phyloP scores from a whole-genome alignment of 202 grass and related monocot species.

The Dendrocalamus latiflorus region DNA sequence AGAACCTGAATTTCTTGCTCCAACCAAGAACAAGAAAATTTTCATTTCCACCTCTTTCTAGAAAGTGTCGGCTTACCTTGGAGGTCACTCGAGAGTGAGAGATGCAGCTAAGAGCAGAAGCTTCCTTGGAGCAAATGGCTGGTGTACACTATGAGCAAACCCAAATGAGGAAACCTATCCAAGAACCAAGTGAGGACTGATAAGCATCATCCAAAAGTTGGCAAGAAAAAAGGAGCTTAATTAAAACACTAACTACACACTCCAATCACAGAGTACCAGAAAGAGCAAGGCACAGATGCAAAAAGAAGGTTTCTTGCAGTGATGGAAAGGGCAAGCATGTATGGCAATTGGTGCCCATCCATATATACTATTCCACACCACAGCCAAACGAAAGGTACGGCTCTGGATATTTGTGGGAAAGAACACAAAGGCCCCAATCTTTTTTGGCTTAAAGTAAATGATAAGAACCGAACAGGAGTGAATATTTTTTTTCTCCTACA shows the following conservation, averaged over 20 bases:
- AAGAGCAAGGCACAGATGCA: constrained; percentile 39
- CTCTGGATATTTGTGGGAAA: constrained; percentile 31
- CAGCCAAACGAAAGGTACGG: constrained; percentile 15
- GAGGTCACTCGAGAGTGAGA: constrained; percentile 17
- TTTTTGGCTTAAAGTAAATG: constrained; percentile 11
- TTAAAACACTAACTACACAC: constrained; percentile 26
- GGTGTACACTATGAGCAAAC: background rate
- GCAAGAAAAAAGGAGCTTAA: constrained; percentile 18
- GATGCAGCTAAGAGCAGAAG: constrained; percentile 27
- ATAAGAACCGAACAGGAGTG: background rate
- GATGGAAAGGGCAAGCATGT: constrained; percentile 17
- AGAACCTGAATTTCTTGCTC: constrained; percentile 14
- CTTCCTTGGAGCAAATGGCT: constrained; percentile 14
- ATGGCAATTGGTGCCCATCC: constrained; percentile 20
- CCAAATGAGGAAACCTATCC: constrained; percentile 34
- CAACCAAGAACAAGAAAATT: constrained; percentile 8
- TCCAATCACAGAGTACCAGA: constrained; percentile 39
- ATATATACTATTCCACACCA: constrained; percentile 5
- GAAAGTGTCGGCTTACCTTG: constrained; percentile 27
- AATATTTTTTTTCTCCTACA: constrained; percentile 5
- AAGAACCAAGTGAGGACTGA: constrained; percentile 19
- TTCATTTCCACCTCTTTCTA: constrained; percentile 14
- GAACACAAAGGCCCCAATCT: constrained; percentile 24
- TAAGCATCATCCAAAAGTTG: constrained; percentile 37
- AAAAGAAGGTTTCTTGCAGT: constrained; percentile 25